phyloP scores from a whole-genome alignment of 805 yeast species.

The Candida lessepsii region DNA sequence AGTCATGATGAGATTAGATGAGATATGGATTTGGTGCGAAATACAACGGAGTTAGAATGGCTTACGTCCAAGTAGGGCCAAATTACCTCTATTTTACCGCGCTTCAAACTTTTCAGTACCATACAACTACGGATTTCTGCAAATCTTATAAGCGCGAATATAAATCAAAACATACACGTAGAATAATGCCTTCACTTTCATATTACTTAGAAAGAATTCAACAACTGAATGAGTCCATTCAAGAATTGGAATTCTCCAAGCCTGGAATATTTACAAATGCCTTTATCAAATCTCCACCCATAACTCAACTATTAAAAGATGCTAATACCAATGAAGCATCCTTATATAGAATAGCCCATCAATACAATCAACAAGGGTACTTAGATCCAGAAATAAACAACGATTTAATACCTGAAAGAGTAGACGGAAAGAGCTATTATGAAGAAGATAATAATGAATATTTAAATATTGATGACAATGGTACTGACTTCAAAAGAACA shows the following conservation, averaged over 20 bases:
- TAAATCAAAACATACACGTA: constrained; percentile 7
- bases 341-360: constrained; percentile 42
- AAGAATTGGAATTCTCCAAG: constrained; percentile 46
- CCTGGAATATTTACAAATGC: constrained; percentile 71
- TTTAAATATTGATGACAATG: constrained; percentile 18
- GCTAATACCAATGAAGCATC: constrained; percentile 52
- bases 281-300: constrained; percentile 48
- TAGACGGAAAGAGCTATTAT: constrained; percentile 47
- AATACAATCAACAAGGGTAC: constrained; percentile 1
- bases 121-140: no score
- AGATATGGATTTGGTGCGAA: not conserved
- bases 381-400: constrained; percentile 1
- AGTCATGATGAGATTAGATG: constrained; percentile 20
- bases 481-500: constrained; percentile 22
- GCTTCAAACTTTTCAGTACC: no score
- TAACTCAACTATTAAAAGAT: constrained; percentile 59
- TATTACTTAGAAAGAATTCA: constrained; percentile 33
- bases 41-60: no score
- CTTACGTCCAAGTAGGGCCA: no score
- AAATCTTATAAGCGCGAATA: not conserved
- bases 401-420: constrained; percentile 37
- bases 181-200: constrained; percentile 13
- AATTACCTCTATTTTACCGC: no score
- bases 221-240: constrained; percentile 40
- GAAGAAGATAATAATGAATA: constrained; percentile 31